Percentiles rank a stretch among this genome's conserved stretches.
phyloP scores from a whole-genome alignment of 1,284 basidiomycete genomes.

The Polyporus tsugae region DNA sequence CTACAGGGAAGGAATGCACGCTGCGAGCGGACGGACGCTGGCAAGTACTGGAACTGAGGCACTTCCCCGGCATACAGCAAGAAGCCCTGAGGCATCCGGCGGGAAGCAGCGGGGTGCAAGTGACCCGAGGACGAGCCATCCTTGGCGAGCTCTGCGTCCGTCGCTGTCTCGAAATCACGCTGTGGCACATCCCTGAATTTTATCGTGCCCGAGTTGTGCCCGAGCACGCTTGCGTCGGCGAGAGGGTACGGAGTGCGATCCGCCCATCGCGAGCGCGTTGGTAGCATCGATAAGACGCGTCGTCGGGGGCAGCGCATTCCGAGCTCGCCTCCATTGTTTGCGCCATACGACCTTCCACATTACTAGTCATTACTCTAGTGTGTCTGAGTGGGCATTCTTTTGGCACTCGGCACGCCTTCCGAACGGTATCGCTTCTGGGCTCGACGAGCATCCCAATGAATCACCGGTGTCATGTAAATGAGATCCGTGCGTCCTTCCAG shows the following conservation, averaged over 20 bases:
- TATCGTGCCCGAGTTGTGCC: background rate
- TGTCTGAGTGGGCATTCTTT: background rate
- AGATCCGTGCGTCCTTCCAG: constrained; percentile 14
- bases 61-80: background rate
- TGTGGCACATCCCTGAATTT: background rate
- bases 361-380: background rate
- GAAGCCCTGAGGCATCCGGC: constrained; percentile 2
- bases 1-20: background rate
- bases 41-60: constrained; percentile 2
- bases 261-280: constrained; percentile 8
- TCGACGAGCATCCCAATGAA: background rate
- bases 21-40: background rate
- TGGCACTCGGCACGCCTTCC: background rate
- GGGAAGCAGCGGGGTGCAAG: background rate
- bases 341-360: background rate
- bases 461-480: constrained; percentile 3
- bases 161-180: background rate
- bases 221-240: background rate
- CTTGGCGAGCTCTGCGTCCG: background rate
- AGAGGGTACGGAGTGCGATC: background rate
- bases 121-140: background rate
- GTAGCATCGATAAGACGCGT: constrained; percentile 8
- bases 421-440: background rate
- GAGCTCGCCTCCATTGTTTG: background rate
- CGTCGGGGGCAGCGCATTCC: background rate